These are phyloP conservation scores for Oryza australiensis DNA, from an alignment of 176 grass and related monocot species.

Conservation along the genomic window DNA sequence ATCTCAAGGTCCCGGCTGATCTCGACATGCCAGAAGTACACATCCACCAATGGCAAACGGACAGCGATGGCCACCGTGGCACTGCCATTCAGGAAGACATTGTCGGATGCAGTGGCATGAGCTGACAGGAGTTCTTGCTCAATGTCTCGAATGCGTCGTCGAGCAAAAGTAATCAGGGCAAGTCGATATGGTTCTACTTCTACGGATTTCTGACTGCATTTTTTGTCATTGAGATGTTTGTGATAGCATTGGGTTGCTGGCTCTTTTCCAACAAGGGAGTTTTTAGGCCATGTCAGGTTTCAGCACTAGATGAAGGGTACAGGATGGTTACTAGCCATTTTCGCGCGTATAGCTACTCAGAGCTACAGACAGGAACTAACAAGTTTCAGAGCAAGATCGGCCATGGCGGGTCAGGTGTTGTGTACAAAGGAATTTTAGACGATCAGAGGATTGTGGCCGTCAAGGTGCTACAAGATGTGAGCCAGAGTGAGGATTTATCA, in stretches of 20 bases:
- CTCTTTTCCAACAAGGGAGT: slow-evolving; percentile 42
- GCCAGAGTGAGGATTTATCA: slow-evolving; percentile 34
- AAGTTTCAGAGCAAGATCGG: slow-evolving; percentile 45
- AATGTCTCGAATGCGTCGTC: not conserved
- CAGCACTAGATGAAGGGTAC: slow-evolving; percentile 21
- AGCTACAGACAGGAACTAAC: slow-evolving; percentile 46
- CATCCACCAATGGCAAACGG: slow-evolving; percentile 37
- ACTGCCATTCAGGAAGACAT: not conserved
- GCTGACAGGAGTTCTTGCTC: not conserved
- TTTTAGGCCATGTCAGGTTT: slow-evolving; percentile 25
- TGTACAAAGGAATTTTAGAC: slow-evolving; percentile 48
- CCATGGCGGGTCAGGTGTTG: slow-evolving; percentile 44
- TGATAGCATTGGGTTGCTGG: slow-evolving; percentile 47
- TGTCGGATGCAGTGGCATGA: not conserved
- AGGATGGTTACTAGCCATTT: slow-evolving; percentile 40
- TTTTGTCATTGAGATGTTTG: slow-evolving; percentile 34
- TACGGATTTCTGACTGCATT: slow-evolving; percentile 46
- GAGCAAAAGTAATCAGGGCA: not conserved
- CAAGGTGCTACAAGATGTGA: slow-evolving; percentile 40
- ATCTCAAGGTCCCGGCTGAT: slow-evolving; percentile 45
- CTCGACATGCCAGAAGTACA: slow-evolving; percentile 7
- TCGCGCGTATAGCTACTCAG: slow-evolving; percentile 40
- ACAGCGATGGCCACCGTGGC: not conserved
- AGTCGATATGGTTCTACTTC: slow-evolving; percentile 35
- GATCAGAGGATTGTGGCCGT: slow-evolving; percentile 40